Conservation (phyloP, 2,329 filamentous ascomycete species). For the Phialophora expanda region DNA sequence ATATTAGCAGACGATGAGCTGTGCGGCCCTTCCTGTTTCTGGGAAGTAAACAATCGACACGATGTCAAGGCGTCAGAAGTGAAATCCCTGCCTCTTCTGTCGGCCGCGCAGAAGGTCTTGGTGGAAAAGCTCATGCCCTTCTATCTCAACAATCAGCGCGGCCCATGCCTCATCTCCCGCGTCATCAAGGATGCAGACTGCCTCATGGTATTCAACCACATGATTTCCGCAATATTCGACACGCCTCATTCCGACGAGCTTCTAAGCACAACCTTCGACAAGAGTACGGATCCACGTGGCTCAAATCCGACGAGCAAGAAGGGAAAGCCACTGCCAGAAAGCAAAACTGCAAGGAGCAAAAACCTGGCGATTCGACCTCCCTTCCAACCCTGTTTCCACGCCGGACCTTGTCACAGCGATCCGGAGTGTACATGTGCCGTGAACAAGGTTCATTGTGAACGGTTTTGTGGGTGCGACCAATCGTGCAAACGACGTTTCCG, state of each 20-base stretch:
- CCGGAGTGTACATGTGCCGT: conserved; percentile 35
- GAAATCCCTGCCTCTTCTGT: conserved; percentile 25
- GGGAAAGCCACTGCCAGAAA: conserved; percentile 20
- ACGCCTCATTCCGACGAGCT: conserved; percentile 16
- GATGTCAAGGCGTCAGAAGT: conserved; percentile 26
- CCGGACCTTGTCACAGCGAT: conserved; percentile 38
- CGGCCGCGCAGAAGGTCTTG: conserved; percentile 21
- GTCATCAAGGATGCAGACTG: conserved; percentile 34
- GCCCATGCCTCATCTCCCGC: conserved; percentile 36
- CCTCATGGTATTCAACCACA: conserved; percentile 32
- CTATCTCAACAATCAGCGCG: conserved; percentile 34
- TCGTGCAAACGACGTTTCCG: conserved; percentile 39
- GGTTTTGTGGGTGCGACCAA: conserved; percentile 37
- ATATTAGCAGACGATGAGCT: conserved; percentile 30
- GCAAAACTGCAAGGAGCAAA: conserved; percentile 33
- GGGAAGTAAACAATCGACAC: conserved; percentile 30
- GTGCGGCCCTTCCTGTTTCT: conserved; percentile 34
- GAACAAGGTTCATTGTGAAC: conserved; percentile 40
- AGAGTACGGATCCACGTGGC: conserved; percentile 15
- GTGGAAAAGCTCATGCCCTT: conserved; percentile 31
- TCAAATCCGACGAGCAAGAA: conserved; percentile 4
- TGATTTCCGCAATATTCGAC: conserved; percentile 26
- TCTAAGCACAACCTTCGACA: conserved; percentile 13
- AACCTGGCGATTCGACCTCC: conserved; percentile 35
- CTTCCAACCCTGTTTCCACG: conserved; percentile 39